Percentiles rank a stretch among this genome's conserved stretches.
These are phyloP conservation scores for Brettanomyces nanus DNA, from an alignment of 805 yeast genomes.

Conservation along the genomic window DNA sequence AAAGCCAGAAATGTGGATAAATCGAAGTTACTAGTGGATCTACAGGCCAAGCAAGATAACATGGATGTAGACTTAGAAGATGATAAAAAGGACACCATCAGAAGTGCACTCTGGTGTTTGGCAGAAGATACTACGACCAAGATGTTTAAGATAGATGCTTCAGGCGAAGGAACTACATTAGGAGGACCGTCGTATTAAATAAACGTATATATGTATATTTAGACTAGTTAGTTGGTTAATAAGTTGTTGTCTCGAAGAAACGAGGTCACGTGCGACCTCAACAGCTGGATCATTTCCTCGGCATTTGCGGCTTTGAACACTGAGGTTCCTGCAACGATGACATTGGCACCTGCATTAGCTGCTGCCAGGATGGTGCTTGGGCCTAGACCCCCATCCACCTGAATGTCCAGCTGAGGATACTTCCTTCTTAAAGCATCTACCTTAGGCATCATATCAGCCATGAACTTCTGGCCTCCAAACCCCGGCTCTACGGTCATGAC, in stretches of 20 bases:
- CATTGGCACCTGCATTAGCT: conserved; percentile 97
- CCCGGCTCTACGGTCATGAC: conserved; percentile 99
- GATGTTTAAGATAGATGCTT: conserved; percentile 30
- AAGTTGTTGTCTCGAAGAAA: no score
- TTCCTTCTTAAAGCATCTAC: conserved; percentile 66
- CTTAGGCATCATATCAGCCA: conserved; percentile 94
- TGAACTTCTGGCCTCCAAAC: conserved; percentile 95
- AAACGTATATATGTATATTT: background rate
- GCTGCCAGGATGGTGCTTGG: conserved; percentile 78
- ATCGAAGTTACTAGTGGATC: conserved; percentile 38
- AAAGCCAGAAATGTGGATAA: conserved; percentile 40
- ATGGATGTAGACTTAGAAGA: conserved; percentile 42
- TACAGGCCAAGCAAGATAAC: conserved; percentile 31
- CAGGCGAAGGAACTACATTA: conserved; percentile 75
- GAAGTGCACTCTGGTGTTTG: conserved; percentile 66
- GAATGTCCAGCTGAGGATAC: conserved; percentile 77
- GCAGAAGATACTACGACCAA: conserved; percentile 49
- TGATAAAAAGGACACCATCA: conserved; percentile 37
- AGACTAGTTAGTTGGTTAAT: background rate
- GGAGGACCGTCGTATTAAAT: conserved; percentile 22
- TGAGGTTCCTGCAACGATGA: conserved; percentile 94
- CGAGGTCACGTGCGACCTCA: conserved; percentile 59
- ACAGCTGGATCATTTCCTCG: conserved; percentile 55
- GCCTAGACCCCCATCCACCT: conserved; percentile 96
- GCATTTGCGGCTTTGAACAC: conserved; percentile 85